Percentiles rank a stretch among this genome's conserved stretches.
Evolutionary conservation across 257 asterid species (phyloP).

Genomic region (Solanum bulbocastanum): DNA sequence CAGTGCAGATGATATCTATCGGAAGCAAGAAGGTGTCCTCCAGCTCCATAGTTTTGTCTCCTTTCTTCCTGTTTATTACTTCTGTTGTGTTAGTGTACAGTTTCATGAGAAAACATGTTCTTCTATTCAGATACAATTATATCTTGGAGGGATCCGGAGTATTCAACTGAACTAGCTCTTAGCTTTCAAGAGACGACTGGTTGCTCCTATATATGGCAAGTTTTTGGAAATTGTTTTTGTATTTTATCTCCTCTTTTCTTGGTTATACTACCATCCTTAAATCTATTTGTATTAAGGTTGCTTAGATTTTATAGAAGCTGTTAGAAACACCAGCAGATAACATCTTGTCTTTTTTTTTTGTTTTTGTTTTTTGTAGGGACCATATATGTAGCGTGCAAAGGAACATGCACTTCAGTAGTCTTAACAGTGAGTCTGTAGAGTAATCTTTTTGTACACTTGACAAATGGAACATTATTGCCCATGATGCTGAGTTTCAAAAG

Average conservation of each 20-base stretch:
- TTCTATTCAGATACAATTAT: slow-evolving; percentile 70
- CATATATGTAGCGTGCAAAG: slow-evolving; percentile 80
- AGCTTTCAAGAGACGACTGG: slow-evolving; percentile 98
- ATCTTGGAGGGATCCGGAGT: slow-evolving; percentile 97
- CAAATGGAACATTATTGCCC: not conserved
- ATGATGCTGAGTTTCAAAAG: not conserved
- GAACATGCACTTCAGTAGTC: slow-evolving; percentile 62
- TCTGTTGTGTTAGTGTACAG: not conserved
- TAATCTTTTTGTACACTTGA: not conserved
- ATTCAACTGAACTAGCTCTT: slow-evolving; percentile 89
- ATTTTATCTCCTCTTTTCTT: not conserved
- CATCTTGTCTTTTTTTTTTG: not conserved
- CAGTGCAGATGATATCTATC: slow-evolving; percentile 86
- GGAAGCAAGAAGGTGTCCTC: slow-evolving; percentile 84
- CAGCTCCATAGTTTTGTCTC: not conserved
- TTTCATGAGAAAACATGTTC: not conserved
- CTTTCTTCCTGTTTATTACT: not conserved
- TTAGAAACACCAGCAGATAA: not conserved
- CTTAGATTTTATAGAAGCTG: not conserved
- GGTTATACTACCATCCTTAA: not conserved
- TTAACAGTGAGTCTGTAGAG: slow-evolving; percentile 57
- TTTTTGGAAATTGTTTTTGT: slow-evolving; percentile 1
- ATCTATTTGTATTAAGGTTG: not conserved
- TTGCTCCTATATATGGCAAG: slow-evolving; percentile 93
- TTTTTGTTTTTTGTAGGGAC: slow-evolving; percentile 48